phyloP scores from a whole-genome alignment of 179 eudicot genomes.

The Patellifolia procumbens region DNA sequence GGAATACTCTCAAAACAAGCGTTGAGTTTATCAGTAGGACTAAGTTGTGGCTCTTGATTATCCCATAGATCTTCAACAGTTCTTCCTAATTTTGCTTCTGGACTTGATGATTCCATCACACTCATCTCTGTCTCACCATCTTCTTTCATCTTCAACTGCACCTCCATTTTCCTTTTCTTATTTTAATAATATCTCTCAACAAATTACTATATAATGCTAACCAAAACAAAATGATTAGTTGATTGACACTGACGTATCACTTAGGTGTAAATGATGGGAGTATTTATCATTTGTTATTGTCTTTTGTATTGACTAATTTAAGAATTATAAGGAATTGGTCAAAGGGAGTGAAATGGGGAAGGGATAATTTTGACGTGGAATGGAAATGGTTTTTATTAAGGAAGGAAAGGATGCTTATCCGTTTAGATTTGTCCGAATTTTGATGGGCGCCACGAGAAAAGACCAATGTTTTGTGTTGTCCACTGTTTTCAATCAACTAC shows the following conservation, averaged over 20 bases:
- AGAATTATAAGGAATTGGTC: neutral
- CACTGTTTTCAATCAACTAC: too few relatives aligned
- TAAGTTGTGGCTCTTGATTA: slow-evolving; percentile 57
- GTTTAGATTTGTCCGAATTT: slow-evolving; percentile 1
- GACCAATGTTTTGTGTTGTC: too few relatives aligned
- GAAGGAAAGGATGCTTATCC: slow-evolving; percentile 13
- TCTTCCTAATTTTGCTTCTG: slow-evolving; percentile 80
- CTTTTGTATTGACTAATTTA: neutral
- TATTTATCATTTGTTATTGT: neutral
- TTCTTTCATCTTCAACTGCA: slow-evolving; percentile 24
- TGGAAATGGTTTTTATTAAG: too few relatives aligned
- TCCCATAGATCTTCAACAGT: slow-evolving; percentile 95
- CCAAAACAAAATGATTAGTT: too few relatives aligned
- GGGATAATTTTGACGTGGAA: neutral
- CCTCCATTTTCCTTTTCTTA: slow-evolving; percentile 34
- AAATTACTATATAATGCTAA: too few relatives aligned
- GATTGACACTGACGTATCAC: neutral
- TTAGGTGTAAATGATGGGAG: neutral
- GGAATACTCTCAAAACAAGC: slow-evolving; percentile 88
- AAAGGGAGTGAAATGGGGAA: neutral
- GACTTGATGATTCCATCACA: slow-evolving; percentile 39
- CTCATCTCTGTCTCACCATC: neutral
- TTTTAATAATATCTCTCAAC: too few relatives aligned
- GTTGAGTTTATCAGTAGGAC: slow-evolving; percentile 89
- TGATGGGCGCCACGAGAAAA: neutral